These are phyloP conservation scores for Candida insectorum DNA, from an alignment of 805 yeast genomes.

Conservation along the genomic window DNA sequence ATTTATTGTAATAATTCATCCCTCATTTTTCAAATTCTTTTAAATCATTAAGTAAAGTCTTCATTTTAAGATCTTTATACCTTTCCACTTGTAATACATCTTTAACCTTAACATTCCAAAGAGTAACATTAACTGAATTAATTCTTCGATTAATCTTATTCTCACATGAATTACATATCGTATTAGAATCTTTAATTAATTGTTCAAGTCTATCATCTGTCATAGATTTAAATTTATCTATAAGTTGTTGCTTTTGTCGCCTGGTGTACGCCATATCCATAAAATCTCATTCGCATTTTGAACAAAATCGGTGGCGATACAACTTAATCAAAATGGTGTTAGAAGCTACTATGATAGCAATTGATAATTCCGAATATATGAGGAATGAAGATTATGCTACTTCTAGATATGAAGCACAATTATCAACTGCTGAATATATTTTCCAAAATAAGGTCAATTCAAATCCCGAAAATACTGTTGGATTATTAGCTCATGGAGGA, in stretches of 20 bases:
- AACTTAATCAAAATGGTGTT: conserved; percentile 61
- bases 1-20: neutral
- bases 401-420: conserved; percentile 87
- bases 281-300: neutral
- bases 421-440: conserved; percentile 82
- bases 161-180: conserved; percentile 24
- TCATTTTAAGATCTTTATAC: conserved; percentile 29
- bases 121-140: conserved; percentile 45
- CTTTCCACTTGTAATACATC: conserved; percentile 47
- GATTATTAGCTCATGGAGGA: conserved; percentile 86
- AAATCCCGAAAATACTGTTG: conserved; percentile 94
- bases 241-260: conserved; percentile 35
- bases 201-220: conserved; percentile 17
- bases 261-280: conserved; percentile 7
- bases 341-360: conserved; percentile 93
- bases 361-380: conserved; percentile 95
- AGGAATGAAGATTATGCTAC: conserved; percentile 93
- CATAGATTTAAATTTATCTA: conserved; percentile 24
- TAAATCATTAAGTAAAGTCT: conserved; percentile 24
- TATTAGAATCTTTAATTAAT: conserved; percentile 23
- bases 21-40: neutral
- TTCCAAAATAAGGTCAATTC: conserved; percentile 82
- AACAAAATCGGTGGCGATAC: conserved; percentile 8
- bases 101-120: conserved; percentile 46
- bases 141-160: conserved; percentile 39